Base-by-base conservation (phyloP, 139 green algal species). In the Chlamydomonas asymmetrica region DNA sequence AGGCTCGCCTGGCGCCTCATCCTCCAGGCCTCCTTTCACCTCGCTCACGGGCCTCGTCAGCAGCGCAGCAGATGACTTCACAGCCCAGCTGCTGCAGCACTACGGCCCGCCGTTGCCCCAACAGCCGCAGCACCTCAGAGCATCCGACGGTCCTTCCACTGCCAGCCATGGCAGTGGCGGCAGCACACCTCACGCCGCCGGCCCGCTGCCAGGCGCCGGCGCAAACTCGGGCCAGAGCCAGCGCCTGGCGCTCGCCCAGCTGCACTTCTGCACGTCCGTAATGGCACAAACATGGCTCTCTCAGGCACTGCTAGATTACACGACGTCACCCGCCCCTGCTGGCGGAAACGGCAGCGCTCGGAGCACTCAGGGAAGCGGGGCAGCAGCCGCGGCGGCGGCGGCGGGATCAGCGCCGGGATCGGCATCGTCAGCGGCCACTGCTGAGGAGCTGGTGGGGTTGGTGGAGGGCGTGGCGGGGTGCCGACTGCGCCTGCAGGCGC, bases 241-340 rank as follows among this genome's bases (percentile, higher is more conserved):
- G n/a, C n/a, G n/a, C n/a, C n/a, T n/a, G n/a, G n/a, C n/a, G n/a
- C n/a, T n/a, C 34, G 57, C 41, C 39, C 70, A 76, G 70, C 40
- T 76, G 22, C 6, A 37, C 3, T 76, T 76, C 41, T 37, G 56
- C 4, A 57, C 70, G 31, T 41, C 67, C 20, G 70, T 76, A 31
- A 57, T 57, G 29, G 39, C 70, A 9, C 70, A 76, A 57, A 76
- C 70, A 4, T 76, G 70, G 70, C 57, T 76, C 25, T 56, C n/a
- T 10, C 70, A 76, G 70, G 70, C 60, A 23, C 13, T 32, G 8
- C 16, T 29, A 25, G 52, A 8, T 34, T 61, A 61, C 31, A 25
- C 5, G n/a, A 61, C 29, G 64, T 6, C n/a, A n/a, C n/a, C n/a
- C n/a, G n/a, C 9, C 13, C 25, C 10, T 34, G 5, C 10, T 43